Conservation (phyloP, 352 stramenopile species). For the Peronosclerospora sorghi region DNA sequence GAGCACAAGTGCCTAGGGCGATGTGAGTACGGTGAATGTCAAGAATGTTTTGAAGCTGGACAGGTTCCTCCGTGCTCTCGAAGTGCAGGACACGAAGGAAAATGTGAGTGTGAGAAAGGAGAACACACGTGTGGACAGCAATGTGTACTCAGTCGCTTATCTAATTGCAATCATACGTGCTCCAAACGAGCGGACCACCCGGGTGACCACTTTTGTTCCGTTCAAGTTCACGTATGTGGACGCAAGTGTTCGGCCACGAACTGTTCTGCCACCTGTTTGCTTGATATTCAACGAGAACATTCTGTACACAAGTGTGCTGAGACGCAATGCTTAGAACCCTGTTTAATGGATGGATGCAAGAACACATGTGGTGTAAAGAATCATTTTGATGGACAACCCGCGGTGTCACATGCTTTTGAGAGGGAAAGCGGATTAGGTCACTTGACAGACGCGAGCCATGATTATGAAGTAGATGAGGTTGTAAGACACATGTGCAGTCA, state of each 20-base stretch:
- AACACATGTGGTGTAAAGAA: slow-evolving; percentile 22
- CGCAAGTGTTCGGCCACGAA: slow-evolving; percentile 23
- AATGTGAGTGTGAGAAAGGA: slow-evolving; percentile 43
- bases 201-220: slow-evolving; percentile 35
- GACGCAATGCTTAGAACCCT: no score
- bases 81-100: no score
- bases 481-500: no score
- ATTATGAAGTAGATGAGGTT: no score
- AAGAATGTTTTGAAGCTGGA: slow-evolving; percentile 12
- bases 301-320: no score
- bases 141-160: slow-evolving; percentile 20
- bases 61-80: slow-evolving; percentile 22
- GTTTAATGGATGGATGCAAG: slow-evolving; percentile 36
- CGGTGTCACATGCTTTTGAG: no score
- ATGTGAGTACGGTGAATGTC: no score
- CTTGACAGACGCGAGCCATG: no score
- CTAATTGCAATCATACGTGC: slow-evolving; percentile 41
- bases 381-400: slow-evolving; percentile 40
- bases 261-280: no score
- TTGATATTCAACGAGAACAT: no score
- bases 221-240: slow-evolving; percentile 43
- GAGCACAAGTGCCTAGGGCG: slow-evolving; percentile 27
- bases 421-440: no score
- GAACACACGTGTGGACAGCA: slow-evolving; percentile 39
- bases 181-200: slow-evolving; percentile 19